A percentile compares a stretch with the other conserved stretches of the same genome.
phyloP scores from a whole-genome alignment of 2,329 filamentous ascomycete genomes.

The Blastomyces percursus region DNA sequence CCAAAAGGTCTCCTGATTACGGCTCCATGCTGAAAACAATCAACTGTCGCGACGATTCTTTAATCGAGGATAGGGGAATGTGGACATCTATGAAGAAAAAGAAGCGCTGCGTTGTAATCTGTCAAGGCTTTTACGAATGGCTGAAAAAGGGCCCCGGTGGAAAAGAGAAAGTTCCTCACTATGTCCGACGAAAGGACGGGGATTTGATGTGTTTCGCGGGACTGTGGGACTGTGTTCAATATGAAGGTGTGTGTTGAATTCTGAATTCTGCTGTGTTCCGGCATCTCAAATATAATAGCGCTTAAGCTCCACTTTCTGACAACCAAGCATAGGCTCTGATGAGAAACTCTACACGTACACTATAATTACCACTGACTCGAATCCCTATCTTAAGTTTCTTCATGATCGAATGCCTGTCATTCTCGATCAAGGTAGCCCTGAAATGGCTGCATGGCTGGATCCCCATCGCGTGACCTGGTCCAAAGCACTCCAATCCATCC shows the following conservation, averaged over 20 bases:
- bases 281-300: background rate
- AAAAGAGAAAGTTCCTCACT: conserved; percentile 78
- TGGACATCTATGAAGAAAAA: conserved; percentile 85
- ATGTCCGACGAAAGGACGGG: conserved; percentile 68
- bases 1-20: conserved; percentile 70
- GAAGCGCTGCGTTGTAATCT: conserved; percentile 78
- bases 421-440: conserved; percentile 61
- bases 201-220: conserved; percentile 81
- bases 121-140: conserved; percentile 96
- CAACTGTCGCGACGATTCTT: conserved; percentile 85
- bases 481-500: conserved; percentile 60
- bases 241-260: conserved; percentile 48
- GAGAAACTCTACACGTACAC: conserved; percentile 79
- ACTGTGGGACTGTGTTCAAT: conserved; percentile 78
- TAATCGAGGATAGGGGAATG: conserved; percentile 66
- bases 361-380: conserved; percentile 83
- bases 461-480: conserved; percentile 62
- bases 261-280: background rate
- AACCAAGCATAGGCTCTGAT: conserved; percentile 39
- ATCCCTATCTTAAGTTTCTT: conserved; percentile 69
- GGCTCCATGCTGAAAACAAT: conserved; percentile 73
- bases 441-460: conserved; percentile 66
- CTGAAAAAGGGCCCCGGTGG: conserved; percentile 59
- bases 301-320: background rate
- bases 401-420: conserved; percentile 97